Evolutionary conservation across 2,329 filamentous ascomycete genomes (phyloP).

Genomic region (Ascochyta pisi): DNA sequence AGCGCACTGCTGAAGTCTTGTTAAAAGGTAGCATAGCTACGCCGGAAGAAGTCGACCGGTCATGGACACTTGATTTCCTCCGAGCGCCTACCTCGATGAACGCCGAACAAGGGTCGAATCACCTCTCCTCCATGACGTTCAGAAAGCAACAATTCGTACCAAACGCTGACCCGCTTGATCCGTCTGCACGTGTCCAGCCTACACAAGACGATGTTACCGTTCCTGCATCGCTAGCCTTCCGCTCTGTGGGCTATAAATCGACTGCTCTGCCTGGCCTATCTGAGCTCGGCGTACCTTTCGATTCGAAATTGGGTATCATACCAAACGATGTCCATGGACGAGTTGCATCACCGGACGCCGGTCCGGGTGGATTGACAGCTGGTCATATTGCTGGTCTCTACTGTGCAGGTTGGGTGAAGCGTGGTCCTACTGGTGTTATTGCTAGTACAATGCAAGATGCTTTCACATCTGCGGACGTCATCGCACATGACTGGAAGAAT

Average conservation of each 20-base stretch:
- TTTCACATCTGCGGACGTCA: conserved; percentile 84
- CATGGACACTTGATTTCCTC: conserved; percentile 87
- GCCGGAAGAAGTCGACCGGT: conserved; percentile 61
- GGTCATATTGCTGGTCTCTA: conserved; percentile 75
- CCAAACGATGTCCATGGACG: conserved; percentile 83
- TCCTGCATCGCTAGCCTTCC: conserved; percentile 77
- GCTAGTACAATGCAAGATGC: conserved; percentile 96
- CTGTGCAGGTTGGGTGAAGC: conserved; percentile 95
- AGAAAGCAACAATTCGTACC: conserved; percentile 55
- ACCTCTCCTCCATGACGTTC: conserved; percentile 72
- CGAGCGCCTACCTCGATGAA: conserved; percentile 77
- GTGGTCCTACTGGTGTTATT: conserved; percentile 93
- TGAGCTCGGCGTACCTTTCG: conserved; percentile 78
- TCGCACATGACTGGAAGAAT: conserved; percentile 76
- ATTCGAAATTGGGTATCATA: conserved; percentile 75
- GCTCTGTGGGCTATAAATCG: conserved; percentile 94
- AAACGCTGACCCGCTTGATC: conserved; percentile 54
- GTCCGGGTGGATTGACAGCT: conserved; percentile 52
- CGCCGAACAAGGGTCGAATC: conserved; percentile 49
- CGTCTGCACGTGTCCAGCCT: conserved; percentile 59
- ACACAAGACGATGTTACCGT: conserved; percentile 59
- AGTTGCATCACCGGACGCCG: conserved; percentile 57
- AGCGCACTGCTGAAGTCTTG: conserved; percentile 80
- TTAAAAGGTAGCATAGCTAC: conserved; percentile 71
- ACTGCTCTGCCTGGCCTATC: conserved; percentile 76